Conservation (phyloP, 306 rosid genomes). For the Hylodesmum podocarpum region DNA sequence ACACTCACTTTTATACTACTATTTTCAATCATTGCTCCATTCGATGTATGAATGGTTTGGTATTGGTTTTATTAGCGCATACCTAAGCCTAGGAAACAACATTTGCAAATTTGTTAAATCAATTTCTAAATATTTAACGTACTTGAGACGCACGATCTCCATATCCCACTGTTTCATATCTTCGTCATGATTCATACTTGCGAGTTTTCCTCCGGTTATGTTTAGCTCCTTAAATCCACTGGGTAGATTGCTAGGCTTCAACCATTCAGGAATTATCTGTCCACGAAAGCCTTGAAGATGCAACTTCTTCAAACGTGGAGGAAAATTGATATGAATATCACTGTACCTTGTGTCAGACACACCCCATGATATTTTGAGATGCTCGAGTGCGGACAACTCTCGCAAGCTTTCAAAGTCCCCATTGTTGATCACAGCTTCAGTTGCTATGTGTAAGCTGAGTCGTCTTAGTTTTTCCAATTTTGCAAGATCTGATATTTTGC, state of each 20-base stretch:
- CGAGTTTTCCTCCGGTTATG: constrained; percentile 12
- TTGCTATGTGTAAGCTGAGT: constrained; percentile 29
- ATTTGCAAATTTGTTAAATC: not conserved
- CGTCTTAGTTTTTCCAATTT: not conserved
- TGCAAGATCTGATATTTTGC: not conserved
- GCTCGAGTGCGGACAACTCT: not conserved
- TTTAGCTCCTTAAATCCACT: not conserved
- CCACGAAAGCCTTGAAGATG: not conserved
- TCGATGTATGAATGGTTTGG: no score
- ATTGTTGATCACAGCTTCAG: not conserved
- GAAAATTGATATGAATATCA: not conserved
- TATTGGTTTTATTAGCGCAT: no score
- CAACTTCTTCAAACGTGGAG: not conserved
- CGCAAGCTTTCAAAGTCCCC: not conserved
- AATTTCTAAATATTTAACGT: not conserved
- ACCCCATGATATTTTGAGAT: constrained; percentile 13
- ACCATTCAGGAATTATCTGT: not conserved
- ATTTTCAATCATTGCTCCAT: no score
- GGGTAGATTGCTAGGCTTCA: not conserved
- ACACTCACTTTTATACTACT: no score
- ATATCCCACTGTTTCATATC: not conserved
- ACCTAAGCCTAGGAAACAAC: no score
- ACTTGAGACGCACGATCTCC: not conserved
- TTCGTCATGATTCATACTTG: not conserved
- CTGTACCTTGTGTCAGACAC: not conserved